Evolutionary conservation across 441 rosid genomes (phyloP).

Genomic region (Jatropha podagrica): DNA sequence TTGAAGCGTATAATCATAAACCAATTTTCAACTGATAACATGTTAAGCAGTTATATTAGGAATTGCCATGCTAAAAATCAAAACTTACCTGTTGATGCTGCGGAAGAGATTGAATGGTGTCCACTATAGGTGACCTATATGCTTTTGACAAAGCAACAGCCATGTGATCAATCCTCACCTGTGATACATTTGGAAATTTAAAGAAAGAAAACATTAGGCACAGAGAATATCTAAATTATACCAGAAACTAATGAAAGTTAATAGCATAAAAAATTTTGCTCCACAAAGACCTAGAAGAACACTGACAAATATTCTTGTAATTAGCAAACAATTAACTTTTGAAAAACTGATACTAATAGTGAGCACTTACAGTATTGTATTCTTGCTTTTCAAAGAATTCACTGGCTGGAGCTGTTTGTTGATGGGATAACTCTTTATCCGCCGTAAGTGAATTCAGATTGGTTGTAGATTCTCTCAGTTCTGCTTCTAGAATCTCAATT

Average conservation of each 20-base stretch:
- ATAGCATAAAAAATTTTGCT: neutral
- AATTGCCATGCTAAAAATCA: neutral
- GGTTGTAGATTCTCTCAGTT: constrained; percentile 44
- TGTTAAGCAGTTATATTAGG: neutral
- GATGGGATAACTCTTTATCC: constrained; percentile 25
- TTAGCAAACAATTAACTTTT: neutral
- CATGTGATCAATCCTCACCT: constrained; percentile 92
- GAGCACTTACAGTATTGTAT: constrained; percentile 25
- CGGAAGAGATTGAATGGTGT: constrained; percentile 89
- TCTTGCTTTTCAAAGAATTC: constrained; percentile 25
- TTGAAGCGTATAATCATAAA: neutral
- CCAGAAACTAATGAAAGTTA: neutral
- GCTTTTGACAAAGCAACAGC: constrained; percentile 79
- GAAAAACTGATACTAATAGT: neutral
- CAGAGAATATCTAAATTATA: neutral
- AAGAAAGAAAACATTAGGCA: neutral
- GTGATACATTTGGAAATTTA: constrained; percentile 13
- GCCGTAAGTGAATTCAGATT: constrained; percentile 22
- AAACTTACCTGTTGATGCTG: constrained; percentile 91
- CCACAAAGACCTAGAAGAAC: neutral
- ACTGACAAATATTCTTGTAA: neutral
- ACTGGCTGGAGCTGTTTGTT: constrained; percentile 28
- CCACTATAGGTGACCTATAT: constrained; percentile 69
- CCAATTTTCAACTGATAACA: neutral
- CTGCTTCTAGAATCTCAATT: constrained; percentile 72